phyloP scores from a whole-genome alignment of 2,329 filamentous ascomycete genomes.

The Penicillium rolfsii region DNA sequence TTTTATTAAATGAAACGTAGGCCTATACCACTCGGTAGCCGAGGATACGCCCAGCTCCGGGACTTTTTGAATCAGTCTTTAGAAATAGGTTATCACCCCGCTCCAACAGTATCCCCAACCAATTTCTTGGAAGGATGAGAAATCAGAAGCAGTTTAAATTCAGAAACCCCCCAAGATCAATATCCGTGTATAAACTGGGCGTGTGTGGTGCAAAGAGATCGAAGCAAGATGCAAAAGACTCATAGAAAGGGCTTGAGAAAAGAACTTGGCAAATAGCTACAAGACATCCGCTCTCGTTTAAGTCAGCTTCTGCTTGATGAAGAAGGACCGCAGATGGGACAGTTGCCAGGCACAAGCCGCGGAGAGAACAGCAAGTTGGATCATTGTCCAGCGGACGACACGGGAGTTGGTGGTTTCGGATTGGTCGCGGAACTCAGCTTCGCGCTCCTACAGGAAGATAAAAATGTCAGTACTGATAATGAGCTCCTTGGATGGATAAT shows the following conservation, averaged over 20 bases:
- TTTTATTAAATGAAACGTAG: slow-evolving; percentile 16
- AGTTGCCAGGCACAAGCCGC: slow-evolving; percentile 96
- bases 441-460: slow-evolving; percentile 70
- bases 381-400: slow-evolving; percentile 90
- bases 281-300: slow-evolving; percentile 50
- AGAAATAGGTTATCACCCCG: not conserved
- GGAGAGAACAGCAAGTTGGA: slow-evolving; percentile 82
- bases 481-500: not conserved
- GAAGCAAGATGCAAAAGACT: slow-evolving; percentile 28
- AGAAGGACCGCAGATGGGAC: slow-evolving; percentile 92
- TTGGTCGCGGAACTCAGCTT: slow-evolving; percentile 97
- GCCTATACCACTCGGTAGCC: not conserved
- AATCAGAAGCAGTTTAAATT: slow-evolving; percentile 9
- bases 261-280: slow-evolving; percentile 9
- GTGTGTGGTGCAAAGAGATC: slow-evolving; percentile 17
- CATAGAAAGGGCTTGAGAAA: slow-evolving; percentile 22
- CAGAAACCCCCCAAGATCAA: slow-evolving; percentile 16
- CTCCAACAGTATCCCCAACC: not conserved
- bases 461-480: not conserved
- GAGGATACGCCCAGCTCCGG: not conserved
- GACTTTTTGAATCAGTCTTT: not conserved
- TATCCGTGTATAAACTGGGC: slow-evolving; percentile 21
- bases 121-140: slow-evolving; percentile 6
- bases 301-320: slow-evolving; percentile 99
- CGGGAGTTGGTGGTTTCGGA: slow-evolving; percentile 90